Evolutionary conservation across 257 asterid species (phyloP).

Genomic region (Ajuga chamaepitys): DNA sequence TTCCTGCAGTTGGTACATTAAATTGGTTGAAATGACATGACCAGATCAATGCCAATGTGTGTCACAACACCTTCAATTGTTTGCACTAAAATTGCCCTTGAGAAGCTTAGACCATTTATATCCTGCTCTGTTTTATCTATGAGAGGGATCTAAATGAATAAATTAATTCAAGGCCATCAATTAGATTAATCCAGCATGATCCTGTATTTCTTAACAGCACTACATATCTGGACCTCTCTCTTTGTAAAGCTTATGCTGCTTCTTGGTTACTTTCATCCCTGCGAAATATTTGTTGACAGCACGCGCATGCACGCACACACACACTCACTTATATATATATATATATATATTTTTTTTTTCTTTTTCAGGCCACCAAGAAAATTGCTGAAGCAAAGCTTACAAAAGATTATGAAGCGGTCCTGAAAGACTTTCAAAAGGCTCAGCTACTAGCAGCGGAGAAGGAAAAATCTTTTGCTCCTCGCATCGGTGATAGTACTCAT

Average conservation of each 20-base stretch:
- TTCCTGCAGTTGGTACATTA: neutral
- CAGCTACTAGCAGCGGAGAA: constrained; percentile 48
- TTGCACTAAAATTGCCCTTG: neutral
- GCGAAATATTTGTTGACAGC: neutral
- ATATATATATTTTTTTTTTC: constrained; percentile 5
- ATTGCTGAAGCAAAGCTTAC: constrained; percentile 52
- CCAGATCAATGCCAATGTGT: neutral
- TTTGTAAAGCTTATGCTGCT: neutral
- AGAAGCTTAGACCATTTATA: neutral
- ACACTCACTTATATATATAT: too few species aligned
- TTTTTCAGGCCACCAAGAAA: constrained; percentile 39
- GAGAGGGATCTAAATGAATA: neutral
- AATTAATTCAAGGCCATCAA: neutral
- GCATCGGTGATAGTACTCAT: constrained; percentile 19
- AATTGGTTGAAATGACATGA: neutral
- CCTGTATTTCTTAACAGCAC: neutral
- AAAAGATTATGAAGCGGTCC: constrained; percentile 43
- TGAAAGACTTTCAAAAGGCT: constrained; percentile 52
- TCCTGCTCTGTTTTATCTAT: neutral
- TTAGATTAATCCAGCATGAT: neutral
- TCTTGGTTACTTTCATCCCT: neutral
- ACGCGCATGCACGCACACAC: too few species aligned
- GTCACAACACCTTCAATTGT: neutral
- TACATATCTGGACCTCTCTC: neutral
- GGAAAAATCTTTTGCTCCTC: constrained; percentile 32